Percentiles rank a stretch among this genome's conserved stretches.
Conservation (phyloP, 2,329 filamentous ascomycete species). For the Paecilomyces sp. region DNA sequence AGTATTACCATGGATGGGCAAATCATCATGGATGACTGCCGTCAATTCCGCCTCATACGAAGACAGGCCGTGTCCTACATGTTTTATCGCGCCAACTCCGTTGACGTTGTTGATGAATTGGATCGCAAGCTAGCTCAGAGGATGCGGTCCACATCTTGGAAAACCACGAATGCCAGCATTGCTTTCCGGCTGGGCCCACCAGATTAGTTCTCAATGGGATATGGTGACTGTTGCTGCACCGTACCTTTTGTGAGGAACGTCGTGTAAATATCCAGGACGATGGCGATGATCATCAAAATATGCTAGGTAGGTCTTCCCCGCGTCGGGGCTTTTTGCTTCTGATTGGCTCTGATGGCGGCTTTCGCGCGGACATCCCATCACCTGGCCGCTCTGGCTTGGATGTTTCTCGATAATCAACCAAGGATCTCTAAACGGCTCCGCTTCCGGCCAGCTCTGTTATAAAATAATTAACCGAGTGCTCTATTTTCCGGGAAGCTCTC, state of each 20-base stretch:
- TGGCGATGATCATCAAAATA: not conserved
- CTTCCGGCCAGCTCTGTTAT: not conserved
- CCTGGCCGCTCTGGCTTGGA: not conserved
- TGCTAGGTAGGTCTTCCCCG: not conserved
- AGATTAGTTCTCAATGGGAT: too few relatives aligned
- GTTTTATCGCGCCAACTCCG: not conserved
- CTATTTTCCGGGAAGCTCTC: not conserved
- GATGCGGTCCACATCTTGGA: not conserved
- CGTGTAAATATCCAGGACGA: not conserved
- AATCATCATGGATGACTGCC: not conserved
- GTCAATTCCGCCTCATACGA: not conserved
- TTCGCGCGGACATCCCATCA: not conserved
- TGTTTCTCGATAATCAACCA: not conserved
- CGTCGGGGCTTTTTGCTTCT: not conserved
- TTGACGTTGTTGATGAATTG: not conserved
- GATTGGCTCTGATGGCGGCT: not conserved
- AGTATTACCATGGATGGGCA: too few relatives aligned
- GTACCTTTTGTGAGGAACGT: too few relatives aligned
- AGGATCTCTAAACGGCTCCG: not conserved
- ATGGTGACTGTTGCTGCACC: too few relatives aligned
- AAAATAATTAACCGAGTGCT: not conserved
- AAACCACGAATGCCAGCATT: not conserved
- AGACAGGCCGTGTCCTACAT: not conserved
- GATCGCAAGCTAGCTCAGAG: not conserved
- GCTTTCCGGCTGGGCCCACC: not conserved